Conservation (phyloP, 1,284 basidiomycete genomes). For the Rhodotorula sp. region DNA sequence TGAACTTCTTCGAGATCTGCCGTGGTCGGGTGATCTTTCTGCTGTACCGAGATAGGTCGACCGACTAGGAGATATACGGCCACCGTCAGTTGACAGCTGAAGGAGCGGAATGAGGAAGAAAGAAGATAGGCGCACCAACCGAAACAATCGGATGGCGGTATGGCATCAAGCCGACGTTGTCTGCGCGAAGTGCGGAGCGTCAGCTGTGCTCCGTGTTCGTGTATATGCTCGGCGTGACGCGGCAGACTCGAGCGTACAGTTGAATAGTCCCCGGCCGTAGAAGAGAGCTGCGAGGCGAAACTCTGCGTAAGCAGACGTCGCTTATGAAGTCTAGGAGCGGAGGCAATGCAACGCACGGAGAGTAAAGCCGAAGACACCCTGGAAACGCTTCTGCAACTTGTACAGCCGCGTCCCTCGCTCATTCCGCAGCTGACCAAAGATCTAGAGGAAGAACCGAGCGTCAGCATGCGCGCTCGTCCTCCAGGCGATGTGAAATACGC, state of each 20-base stretch:
- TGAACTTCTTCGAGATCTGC: constrained; percentile 81
- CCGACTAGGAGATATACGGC: constrained; percentile 59
- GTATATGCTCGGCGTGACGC: background rate
- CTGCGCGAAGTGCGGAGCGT: constrained; percentile 49
- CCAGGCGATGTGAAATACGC: constrained; percentile 46
- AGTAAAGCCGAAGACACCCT: constrained; percentile 89
- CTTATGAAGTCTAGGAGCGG: background rate
- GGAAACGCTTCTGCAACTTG: constrained; percentile 82
- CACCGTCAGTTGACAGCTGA: background rate
- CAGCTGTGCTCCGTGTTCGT: background rate
- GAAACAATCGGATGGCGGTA: constrained; percentile 92
- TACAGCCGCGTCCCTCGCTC: constrained; percentile 87
- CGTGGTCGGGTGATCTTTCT: constrained; percentile 73
- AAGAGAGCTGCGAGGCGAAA: constrained; percentile 39
- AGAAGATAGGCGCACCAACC: constrained; percentile 54
- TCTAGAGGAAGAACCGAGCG: constrained; percentile 55
- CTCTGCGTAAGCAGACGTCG: background rate
- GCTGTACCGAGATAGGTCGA: constrained; percentile 75
- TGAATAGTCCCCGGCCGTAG: constrained; percentile 60
- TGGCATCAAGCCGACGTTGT: constrained; percentile 86
- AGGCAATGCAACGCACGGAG: constrained; percentile 66
- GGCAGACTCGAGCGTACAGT: constrained; percentile 59
- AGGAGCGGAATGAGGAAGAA: background rate
- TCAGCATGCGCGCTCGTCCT: background rate
- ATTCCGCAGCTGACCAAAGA: constrained; percentile 94